Evolutionary conservation across 1,284 basidiomycete genomes (phyloP), one percentile per base, ranked within the genome.

Genomic region (Tremellales sp.): DNA sequence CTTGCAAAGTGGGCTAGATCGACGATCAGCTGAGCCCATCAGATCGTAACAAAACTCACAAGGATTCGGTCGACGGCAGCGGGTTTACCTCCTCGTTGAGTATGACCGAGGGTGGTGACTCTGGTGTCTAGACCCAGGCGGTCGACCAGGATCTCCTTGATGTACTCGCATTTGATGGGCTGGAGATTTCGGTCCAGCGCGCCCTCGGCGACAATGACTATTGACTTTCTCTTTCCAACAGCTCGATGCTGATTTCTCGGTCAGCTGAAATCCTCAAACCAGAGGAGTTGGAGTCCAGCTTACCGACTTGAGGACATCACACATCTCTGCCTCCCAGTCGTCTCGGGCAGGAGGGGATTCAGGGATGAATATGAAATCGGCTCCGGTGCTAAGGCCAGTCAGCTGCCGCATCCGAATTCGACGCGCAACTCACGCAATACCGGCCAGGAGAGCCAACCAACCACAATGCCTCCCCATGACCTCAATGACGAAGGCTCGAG

Each of bases 391-490:
- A 43, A 1, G 29, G 25, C 5, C 4, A 19, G 38, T n/a, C 24
- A 24, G 19, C 24, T 7, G 7, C 22, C 7, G 8, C 37, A 26
- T 39, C 16, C 29, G 13, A 50, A 29, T 35, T 22, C 13, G 12
- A 9, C 13, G 24, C 33, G 2, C 22, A 2, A 64, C 79, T 51
- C 61, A 86, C 79, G 87, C 88, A 38, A 97, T 85, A 55, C 88
- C 92, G 6, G 93, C 93, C 70, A 93, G 80, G 32, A 97, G 76
- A 1, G 94, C 92, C 22, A 98, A 79, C 95, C 93, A 98, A 28
- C 95, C 95, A 68, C 95, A 98, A 68, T 97, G 89, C 40, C 94
- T 78, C 22, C 95, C 95, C 95, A 98, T 99, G 53, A 98, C 94
- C 70, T 98, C 95, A 27, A 99, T 80, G 40, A 98, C 94, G 72